A percentile compares a stretch with the other conserved stretches of the same genome.
phyloP scores from a whole-genome alignment of 805 yeast species.

The Kodamaea kaohsiungensis region DNA sequence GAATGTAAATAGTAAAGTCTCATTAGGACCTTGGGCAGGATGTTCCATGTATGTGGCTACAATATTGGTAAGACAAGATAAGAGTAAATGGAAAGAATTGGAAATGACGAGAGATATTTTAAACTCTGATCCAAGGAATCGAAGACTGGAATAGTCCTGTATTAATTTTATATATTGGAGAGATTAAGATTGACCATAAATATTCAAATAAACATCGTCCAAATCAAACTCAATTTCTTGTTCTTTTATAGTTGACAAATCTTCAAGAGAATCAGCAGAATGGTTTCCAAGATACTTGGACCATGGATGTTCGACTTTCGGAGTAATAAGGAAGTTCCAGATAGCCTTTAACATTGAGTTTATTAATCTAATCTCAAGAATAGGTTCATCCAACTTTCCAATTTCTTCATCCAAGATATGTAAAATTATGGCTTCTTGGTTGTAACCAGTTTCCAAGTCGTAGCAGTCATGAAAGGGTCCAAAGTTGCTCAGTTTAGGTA shows the following conservation, averaged over 20 bases:
- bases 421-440: conserved; percentile 17
- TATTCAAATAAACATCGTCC: conserved; percentile 5
- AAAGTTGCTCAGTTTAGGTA: conserved; percentile 4
- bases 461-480: conserved; percentile 19
- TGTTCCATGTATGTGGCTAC: conserved; percentile 30
- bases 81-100: conserved; percentile 18
- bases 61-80: conserved; percentile 15
- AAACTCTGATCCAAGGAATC: neutral
- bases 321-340: neutral
- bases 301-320: conserved; percentile 18
- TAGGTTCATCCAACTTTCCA: neutral
- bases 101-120: conserved; percentile 24
- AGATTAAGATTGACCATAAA: neutral
- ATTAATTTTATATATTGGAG: neutral
- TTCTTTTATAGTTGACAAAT: neutral
- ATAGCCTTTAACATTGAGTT: neutral
- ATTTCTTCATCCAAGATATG: conserved; percentile 19
- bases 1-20: conserved; percentile 8
- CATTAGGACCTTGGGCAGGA: conserved; percentile 35
- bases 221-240: conserved; percentile 4
- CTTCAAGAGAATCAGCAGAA: neutral
- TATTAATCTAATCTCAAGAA: conserved; percentile 5
- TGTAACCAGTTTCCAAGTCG: conserved; percentile 7
- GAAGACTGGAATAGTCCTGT: neutral
- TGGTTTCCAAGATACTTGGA: neutral